Percentiles rank a stretch among this genome's conserved stretches.
phyloP scores from a whole-genome alignment of 495 filamentous ascomycete species.

The Aspergillus biplanus region DNA sequence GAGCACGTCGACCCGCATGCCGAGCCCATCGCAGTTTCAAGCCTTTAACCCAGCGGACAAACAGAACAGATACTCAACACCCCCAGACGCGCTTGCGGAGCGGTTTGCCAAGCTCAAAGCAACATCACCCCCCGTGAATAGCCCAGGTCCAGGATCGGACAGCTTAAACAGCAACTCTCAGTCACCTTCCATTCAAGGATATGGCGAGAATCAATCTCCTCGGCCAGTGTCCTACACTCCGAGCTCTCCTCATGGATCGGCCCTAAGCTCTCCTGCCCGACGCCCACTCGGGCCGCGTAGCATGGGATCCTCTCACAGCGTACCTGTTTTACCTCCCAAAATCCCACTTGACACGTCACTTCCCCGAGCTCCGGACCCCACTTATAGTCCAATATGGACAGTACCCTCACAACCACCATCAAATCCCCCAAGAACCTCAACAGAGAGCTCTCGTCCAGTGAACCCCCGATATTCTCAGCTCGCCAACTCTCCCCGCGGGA shows the following conservation, averaged over 20 bases:
- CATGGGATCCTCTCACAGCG: conserved; percentile 52
- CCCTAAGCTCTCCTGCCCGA: conserved; percentile 31
- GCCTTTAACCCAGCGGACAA: conserved; percentile 26
- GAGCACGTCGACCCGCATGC: conserved; percentile 40
- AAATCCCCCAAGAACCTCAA: conserved; percentile 55
- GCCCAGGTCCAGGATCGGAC: conserved; percentile 2
- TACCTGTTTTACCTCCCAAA: conserved; percentile 56
- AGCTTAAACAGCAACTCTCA: conserved; percentile 35
- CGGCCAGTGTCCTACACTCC: conserved; percentile 30
- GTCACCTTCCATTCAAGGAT: conserved; percentile 37
- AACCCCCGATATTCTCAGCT: conserved; percentile 46
- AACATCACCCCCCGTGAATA: conserved; percentile 25
- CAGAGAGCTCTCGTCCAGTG: conserved; percentile 42
- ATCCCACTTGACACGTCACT: conserved; percentile 62
- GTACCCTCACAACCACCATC: conserved; percentile 46
- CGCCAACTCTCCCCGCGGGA: conserved; percentile 40
- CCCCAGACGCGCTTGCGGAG: conserved; percentile 45
- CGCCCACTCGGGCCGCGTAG: conserved; percentile 58
- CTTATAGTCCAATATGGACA: conserved; percentile 73
- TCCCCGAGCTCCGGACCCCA: conserved; percentile 79
- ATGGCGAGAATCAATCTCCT: conserved; percentile 35
- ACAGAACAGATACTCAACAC: conserved; percentile 31
- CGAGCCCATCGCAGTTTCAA: conserved; percentile 47
- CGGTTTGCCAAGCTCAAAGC: conserved; percentile 49
- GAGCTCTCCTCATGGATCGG: conserved; percentile 23